A percentile compares a stretch with the other conserved stretches of the same genome.
phyloP scores from a whole-genome alignment of 1,284 basidiomycete genomes.

The Porogramme epimiltina region DNA sequence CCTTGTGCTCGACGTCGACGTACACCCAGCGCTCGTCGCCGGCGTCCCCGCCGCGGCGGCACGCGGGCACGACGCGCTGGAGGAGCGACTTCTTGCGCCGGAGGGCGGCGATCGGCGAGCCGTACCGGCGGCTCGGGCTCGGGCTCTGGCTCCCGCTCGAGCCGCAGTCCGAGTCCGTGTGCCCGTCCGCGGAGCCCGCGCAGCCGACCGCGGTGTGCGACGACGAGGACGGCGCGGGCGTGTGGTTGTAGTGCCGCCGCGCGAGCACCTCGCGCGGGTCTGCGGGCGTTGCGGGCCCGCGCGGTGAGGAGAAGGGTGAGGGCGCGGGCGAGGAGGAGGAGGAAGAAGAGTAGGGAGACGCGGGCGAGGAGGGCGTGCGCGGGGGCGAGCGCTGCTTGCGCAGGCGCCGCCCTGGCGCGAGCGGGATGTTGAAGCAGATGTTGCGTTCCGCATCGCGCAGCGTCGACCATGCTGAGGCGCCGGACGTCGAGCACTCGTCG shows the following conservation, averaged over 20 bases:
- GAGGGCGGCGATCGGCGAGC: slow-evolving; percentile 4
- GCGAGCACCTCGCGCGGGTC: slow-evolving; percentile 33
- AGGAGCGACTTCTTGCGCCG: slow-evolving; percentile 29
- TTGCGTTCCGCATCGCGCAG: slow-evolving; percentile 21
- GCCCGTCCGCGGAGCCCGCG: slow-evolving; percentile 8
- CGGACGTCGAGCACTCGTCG: background rate
- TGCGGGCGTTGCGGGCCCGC: slow-evolving; percentile 22
- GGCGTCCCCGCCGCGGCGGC: slow-evolving; percentile 22
- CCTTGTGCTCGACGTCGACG: slow-evolving; percentile 41
- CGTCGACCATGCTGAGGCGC: slow-evolving; percentile 24
- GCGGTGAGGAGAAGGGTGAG: background rate
- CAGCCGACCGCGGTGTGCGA: slow-evolving; percentile 1
- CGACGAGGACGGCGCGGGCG: slow-evolving; percentile 6
- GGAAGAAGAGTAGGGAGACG: background rate
- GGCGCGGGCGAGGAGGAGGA: background rate
- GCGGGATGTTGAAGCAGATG: slow-evolving; percentile 25
- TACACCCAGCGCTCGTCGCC: slow-evolving; percentile 41
- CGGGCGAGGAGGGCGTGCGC: slow-evolving; percentile 8
- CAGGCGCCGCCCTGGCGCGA: slow-evolving; percentile 24
- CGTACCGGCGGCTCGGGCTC: background rate
- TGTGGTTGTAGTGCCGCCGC: slow-evolving; percentile 33
- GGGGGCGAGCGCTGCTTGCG: slow-evolving; percentile 24
- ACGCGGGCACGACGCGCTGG: slow-evolving; percentile 25
- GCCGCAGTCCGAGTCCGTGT: background rate
- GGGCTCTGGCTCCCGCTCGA: background rate